Conservation (phyloP, 1,284 basidiomycete species). For the Apiotrichum domesticum region DNA sequence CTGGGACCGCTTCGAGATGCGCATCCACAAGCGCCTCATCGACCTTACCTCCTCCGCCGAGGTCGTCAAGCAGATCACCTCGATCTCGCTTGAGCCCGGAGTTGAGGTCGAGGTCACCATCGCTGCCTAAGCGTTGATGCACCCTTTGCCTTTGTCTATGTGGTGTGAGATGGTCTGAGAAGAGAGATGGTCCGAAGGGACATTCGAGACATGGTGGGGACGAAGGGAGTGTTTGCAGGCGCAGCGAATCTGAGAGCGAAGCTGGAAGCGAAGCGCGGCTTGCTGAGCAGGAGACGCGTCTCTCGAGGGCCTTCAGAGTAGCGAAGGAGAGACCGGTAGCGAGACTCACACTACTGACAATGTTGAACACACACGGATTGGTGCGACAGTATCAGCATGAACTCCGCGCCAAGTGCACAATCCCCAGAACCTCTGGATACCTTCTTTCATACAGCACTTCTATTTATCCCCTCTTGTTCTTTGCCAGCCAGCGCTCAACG, state of each 20-base stretch:
- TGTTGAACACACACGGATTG: no score
- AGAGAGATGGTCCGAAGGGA: no score
- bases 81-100: slow-evolving; percentile 96
- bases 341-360: no score
- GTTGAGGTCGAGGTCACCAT: slow-evolving; percentile 99
- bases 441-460: background rate
- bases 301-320: no score
- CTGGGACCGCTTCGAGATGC: slow-evolving; percentile 99
- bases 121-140: slow-evolving; percentile 50
- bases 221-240: no score
- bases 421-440: background rate
- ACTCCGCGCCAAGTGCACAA: no score
- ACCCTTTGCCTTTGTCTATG: background rate
- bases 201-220: no score
- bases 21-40: slow-evolving; percentile 99
- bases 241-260: no score
- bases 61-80: slow-evolving; percentile 99
- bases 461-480: background rate
- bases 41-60: slow-evolving; percentile 98
- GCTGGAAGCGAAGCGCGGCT: no score
- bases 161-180: background rate
- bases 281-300: no score
- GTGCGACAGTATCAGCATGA: no score
- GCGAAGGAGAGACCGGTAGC: no score
- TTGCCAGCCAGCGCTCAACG: slow-evolving; percentile 30